A percentile compares a stretch with the other conserved stretches of the same genome.
These are phyloP conservation scores for Blumeriella jaapii DNA, from an alignment of 2,329 filamentous ascomycete species.

Conservation along the genomic window DNA sequence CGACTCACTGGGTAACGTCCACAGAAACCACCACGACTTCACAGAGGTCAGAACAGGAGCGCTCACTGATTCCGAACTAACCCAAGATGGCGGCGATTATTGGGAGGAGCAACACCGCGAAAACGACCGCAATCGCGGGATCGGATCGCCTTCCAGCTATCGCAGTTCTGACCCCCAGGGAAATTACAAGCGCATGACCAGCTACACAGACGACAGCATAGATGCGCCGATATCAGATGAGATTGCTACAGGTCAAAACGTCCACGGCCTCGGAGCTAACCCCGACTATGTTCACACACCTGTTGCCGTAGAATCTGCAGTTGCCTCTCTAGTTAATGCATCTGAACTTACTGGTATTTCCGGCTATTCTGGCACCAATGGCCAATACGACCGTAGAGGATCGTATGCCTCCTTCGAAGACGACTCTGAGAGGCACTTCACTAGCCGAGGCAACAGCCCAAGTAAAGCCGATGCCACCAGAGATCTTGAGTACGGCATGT, in stretches of 20 bases:
- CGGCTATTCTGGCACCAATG: conserved; percentile 35
- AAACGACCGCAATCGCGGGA: conserved; percentile 32
- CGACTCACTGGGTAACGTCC: conserved; percentile 22
- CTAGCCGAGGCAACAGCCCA: conserved; percentile 32
- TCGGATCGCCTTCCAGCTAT: conserved; percentile 46
- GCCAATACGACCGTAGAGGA: conserved; percentile 21
- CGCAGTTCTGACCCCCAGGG: conserved; percentile 42
- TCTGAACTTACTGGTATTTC: conserved; percentile 58
- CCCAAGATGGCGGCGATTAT: conserved; percentile 30
- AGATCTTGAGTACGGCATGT: conserved; percentile 13
- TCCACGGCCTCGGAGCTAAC: conserved; percentile 60
- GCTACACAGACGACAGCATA: conserved; percentile 44
- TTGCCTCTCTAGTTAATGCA: conserved; percentile 75
- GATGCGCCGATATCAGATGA: conserved; percentile 45
- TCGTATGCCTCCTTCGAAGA: conserved; percentile 27
- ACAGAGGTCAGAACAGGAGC: conserved; percentile 25
- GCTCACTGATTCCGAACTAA: conserved; percentile 33
- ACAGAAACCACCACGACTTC: conserved; percentile 26
- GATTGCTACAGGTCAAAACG: conserved; percentile 53
- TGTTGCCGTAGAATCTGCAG: conserved; percentile 71
- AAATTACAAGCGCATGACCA: conserved; percentile 41
- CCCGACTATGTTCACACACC: conserved; percentile 65
- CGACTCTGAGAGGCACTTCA: conserved; percentile 26
- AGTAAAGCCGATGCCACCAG: conserved; percentile 26
- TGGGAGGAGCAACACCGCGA: conserved; percentile 27